phyloP scores from a whole-genome alignment of 139 green algal species.

The Parachlorella kessleri region DNA sequence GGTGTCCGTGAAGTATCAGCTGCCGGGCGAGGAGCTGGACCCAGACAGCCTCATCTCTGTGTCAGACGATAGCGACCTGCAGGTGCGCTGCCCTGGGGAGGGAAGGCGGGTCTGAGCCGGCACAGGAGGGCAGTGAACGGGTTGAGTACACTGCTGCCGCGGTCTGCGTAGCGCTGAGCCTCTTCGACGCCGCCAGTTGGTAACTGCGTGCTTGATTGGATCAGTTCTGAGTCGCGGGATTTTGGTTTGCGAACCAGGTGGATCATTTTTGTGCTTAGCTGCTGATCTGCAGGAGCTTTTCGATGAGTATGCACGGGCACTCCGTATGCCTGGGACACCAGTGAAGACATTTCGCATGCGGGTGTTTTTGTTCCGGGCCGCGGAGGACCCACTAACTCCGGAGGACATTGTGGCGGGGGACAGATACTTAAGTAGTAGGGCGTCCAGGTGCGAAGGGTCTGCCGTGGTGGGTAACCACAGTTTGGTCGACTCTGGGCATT shows the following conservation, averaged over 20 bases:
- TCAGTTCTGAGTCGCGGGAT: too few relatives aligned
- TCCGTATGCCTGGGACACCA: slow-evolving; percentile 52
- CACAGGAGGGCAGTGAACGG: too few relatives aligned
- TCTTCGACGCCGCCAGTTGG: too few relatives aligned
- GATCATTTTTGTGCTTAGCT: too few relatives aligned
- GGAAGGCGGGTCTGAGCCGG: too few relatives aligned
- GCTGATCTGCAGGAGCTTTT: slow-evolving; percentile 77
- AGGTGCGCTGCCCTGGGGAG: slow-evolving; percentile 45
- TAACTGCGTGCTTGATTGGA: too few relatives aligned
- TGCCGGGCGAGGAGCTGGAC: slow-evolving; percentile 73
- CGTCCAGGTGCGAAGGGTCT: slow-evolving; percentile 96
- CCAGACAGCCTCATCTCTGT: slow-evolving; percentile 73
- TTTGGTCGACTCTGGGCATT: too few relatives aligned
- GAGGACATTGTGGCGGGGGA: slow-evolving; percentile 22
- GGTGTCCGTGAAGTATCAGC: slow-evolving; percentile 59
- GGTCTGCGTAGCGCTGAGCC: too few relatives aligned
- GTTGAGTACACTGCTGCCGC: too few relatives aligned
- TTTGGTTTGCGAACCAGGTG: too few relatives aligned
- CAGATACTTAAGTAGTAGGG: slow-evolving; percentile 95
- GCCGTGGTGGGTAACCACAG: too few relatives aligned
- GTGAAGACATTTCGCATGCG: slow-evolving; percentile 71
- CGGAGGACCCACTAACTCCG: slow-evolving; percentile 42
- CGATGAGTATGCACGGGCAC: slow-evolving; percentile 67
- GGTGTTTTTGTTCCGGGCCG: slow-evolving; percentile 65
- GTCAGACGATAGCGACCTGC: slow-evolving; percentile 74